phyloP scores from a whole-genome alignment of 805 yeast genomes.

The Candida yuanshanica region DNA sequence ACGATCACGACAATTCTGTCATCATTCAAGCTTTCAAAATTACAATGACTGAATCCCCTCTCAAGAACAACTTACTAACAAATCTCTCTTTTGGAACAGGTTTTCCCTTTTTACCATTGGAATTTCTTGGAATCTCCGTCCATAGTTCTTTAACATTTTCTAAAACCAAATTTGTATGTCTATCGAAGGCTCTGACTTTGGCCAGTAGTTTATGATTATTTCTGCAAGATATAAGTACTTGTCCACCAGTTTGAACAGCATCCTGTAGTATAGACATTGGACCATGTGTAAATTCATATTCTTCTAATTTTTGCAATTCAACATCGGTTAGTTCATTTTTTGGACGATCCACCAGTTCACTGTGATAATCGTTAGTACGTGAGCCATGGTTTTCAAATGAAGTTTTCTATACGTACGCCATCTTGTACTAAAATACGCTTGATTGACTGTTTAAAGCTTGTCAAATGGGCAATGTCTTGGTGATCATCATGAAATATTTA shows the following conservation, averaged over 20 bases:
- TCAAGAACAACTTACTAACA: conserved; percentile 79
- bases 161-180: conserved; percentile 90
- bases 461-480: background rate
- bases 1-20: too few relatives aligned
- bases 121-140: conserved; percentile 55
- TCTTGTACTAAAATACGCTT: conserved; percentile 1
- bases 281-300: conserved; percentile 83
- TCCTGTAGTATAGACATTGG: conserved; percentile 86
- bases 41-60: conserved; percentile 94
- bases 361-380: conserved; percentile 21
- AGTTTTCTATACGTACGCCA: conserved; percentile 21
- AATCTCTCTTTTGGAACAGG: conserved; percentile 69
- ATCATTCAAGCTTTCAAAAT: conserved; percentile 44
- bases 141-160: conserved; percentile 88
- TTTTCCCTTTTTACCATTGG: conserved; percentile 68
- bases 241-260: conserved; percentile 68
- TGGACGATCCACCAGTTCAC: conserved; percentile 68
- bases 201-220: conserved; percentile 91
- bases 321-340: conserved; percentile 73
- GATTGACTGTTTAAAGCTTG: background rate
- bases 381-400: too few relatives aligned
- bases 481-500: too few relatives aligned
- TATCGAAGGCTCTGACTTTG: conserved; percentile 88
- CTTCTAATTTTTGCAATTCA: conserved; percentile 79
- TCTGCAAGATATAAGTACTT: conserved; percentile 82